Evolutionary conservation across 805 yeast genomes (phyloP).

Genomic region (Metschnikowia arizonensis): DNA sequence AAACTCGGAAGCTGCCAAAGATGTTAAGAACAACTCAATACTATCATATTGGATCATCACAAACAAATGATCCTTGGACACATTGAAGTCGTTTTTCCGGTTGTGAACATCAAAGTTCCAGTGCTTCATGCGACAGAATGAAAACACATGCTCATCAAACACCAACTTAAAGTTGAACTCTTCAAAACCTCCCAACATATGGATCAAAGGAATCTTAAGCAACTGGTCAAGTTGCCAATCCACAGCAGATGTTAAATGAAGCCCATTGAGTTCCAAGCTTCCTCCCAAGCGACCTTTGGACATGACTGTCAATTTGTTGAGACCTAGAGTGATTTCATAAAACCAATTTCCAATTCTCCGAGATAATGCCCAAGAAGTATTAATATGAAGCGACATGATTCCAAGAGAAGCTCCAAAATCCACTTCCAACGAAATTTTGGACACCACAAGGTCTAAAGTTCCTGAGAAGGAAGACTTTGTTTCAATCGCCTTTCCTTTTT

Average conservation of each 20-base stretch:
- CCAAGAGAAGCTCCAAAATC: slow-evolving; percentile 88
- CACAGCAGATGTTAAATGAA: slow-evolving; percentile 60
- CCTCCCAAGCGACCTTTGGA: slow-evolving; percentile 86
- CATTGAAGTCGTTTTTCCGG: slow-evolving; percentile 49
- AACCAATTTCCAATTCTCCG: slow-evolving; percentile 65
- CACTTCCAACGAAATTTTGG: slow-evolving; percentile 50
- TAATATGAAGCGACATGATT: slow-evolving; percentile 48
- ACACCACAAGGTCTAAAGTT: slow-evolving; percentile 56
- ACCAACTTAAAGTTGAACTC: slow-evolving; percentile 57
- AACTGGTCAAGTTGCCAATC: slow-evolving; percentile 57
- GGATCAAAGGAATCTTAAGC: slow-evolving; percentile 62
- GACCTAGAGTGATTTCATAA: slow-evolving; percentile 62
- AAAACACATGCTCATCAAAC: slow-evolving; percentile 82
- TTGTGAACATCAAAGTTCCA: slow-evolving; percentile 60
- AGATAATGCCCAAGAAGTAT: slow-evolving; percentile 64
- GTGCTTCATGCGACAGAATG: slow-evolving; percentile 51
- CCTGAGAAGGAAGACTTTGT: slow-evolving; percentile 65
- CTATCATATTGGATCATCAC: slow-evolving; percentile 48
- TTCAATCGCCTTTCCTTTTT: too few relatives aligned
- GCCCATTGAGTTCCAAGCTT: slow-evolving; percentile 43
- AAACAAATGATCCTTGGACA: slow-evolving; percentile 56
- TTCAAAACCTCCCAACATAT: slow-evolving; percentile 54
- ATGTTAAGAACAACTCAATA: slow-evolving; percentile 65
- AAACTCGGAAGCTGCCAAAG: slow-evolving; percentile 79
- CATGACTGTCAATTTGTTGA: slow-evolving; percentile 46